A percentile compares a stretch with the other conserved stretches of the same genome.
Evolutionary conservation across 352 stramenopile species (phyloP).

Genomic region (Plasmopara viticola): DNA sequence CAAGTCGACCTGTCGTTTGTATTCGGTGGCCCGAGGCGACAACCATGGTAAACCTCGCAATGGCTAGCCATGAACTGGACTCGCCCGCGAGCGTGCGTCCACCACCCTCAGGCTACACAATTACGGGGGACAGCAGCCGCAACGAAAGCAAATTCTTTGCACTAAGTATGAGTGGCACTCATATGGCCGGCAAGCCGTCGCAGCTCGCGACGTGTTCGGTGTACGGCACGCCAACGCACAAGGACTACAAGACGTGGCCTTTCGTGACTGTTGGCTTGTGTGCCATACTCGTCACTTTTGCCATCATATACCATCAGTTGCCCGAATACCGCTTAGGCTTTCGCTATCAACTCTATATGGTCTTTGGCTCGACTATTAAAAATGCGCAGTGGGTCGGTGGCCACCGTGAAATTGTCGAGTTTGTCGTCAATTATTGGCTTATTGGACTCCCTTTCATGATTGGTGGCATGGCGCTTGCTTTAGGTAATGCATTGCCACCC

Average conservation of each 20-base stretch:
- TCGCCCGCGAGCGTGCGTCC: conserved; percentile 30
- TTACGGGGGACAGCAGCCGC: conserved; percentile 27
- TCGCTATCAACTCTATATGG: conserved; percentile 54
- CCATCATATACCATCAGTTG: conserved; percentile 67
- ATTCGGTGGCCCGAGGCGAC: conserved; percentile 6
- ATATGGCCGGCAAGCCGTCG: conserved; percentile 41
- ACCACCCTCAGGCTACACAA: conserved; percentile 18
- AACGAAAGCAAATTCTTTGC: conserved; percentile 70
- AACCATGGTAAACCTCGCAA: conserved; percentile 39
- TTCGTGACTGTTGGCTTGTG: conserved; percentile 52
- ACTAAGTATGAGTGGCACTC: conserved; percentile 48
- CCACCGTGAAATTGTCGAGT: conserved; percentile 69
- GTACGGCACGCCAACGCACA: conserved; percentile 69
- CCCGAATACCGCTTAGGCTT: conserved; percentile 62
- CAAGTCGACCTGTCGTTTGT: conserved; percentile 8
- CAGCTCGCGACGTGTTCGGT: conserved; percentile 56
- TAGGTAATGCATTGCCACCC: conserved; percentile 60
- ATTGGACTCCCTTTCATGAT: conserved; percentile 73
- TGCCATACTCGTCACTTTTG: conserved; percentile 45
- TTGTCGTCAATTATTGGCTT: conserved; percentile 61
- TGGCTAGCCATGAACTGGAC: conserved; percentile 35
- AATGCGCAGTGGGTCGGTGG: conserved; percentile 58
- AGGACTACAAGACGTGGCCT: conserved; percentile 80
- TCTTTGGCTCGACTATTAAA: conserved; percentile 51
- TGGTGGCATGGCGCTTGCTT: conserved; percentile 53